Evolutionary conservation across 768 basidiomycete genomes (phyloP), one percentile per base, ranked within the genome.

Genomic region (Hysterangium stoloniferum): DNA sequence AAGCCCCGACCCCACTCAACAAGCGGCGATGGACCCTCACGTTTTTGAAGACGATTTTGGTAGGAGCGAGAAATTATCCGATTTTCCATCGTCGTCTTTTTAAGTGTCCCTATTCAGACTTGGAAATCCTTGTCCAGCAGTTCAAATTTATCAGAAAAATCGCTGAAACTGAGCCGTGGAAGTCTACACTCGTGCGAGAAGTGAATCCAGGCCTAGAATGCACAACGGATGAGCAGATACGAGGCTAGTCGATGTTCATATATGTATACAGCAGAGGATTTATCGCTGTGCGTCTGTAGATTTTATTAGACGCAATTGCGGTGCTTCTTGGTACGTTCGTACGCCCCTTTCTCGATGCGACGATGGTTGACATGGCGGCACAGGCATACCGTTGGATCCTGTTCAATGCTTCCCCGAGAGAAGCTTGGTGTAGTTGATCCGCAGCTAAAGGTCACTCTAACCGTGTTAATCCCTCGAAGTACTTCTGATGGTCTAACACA

Each of bases 371-470:
- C 33, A 38, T 51, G 8, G 36, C 37, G 29, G 22, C n/a, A 15
- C 3, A 8, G 41, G 77, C 75, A 80, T 55, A 71, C 74, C 11
- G 58, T 70, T 22, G 71, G 73, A 4, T 68, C 81, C 0, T 83
- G 68, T 52, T 74, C 79, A 1, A 84, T 84, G 82, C 82, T 82
- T 59, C 71, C 79, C 3, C 71, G 73, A 17, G 69, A 73, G 24
- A 71, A 72, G 43, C 75, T 72, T 4, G 82, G 82, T 12, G 83
- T 84, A 3, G 78, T 86, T 6, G 79, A 86, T 57, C 46, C 73
- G 25, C 65, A 66, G n/a, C 63, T 85, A 34, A 79, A 79, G 54
- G 75, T 71, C 27, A 17, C 1, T 7, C 15, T 3, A 11, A 1
- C 6, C n/a, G 11, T 17, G 22, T 33, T 13, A 28, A 17, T 1